phyloP scores from a whole-genome alignment of 1,139 yeast genomes.

The Sugiyamaella paludigena region DNA sequence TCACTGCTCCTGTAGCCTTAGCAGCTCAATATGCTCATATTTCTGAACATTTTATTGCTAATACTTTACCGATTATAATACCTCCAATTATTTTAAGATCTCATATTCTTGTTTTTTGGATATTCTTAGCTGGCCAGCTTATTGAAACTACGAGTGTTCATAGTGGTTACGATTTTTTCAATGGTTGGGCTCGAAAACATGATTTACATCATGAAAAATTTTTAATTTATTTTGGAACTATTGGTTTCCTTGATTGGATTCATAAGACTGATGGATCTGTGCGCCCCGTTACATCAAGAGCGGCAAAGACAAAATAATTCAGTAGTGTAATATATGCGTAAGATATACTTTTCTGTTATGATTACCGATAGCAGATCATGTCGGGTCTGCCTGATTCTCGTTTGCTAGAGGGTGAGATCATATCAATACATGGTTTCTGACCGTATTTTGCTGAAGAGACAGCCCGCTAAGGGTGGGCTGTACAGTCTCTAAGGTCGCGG shows the following conservation, averaged over 20 bases:
- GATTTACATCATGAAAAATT: conserved; percentile 30
- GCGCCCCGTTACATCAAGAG: background rate
- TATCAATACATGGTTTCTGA: no score
- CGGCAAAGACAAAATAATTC: background rate
- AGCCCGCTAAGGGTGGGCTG: no score
- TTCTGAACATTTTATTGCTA: conserved; percentile 25
- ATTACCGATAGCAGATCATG: no score
- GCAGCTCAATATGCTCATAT: conserved; percentile 28
- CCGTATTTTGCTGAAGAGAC: no score
- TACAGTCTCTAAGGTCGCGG: no score
- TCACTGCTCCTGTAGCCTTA: conserved; percentile 28
- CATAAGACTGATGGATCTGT: conserved; percentile 20
- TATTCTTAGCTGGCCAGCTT: conserved; percentile 21
- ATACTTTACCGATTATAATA: conserved; percentile 23
- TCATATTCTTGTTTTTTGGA: conserved; percentile 22
- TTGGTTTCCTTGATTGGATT: conserved; percentile 25
- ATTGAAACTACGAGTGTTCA: conserved; percentile 28
- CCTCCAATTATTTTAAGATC: conserved; percentile 21
- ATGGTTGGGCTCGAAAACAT: conserved; percentile 22
- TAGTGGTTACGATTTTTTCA: conserved; percentile 27
- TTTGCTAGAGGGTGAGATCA: no score
- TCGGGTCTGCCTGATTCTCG: no score
- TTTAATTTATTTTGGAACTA: conserved; percentile 23
- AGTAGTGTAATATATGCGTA: background rate
- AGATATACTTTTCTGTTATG: no score